Percentiles rank a stretch among this genome's conserved stretches.
These are phyloP conservation scores for Corchorus olitorius DNA, from an alignment of 345 rosid species.

Conservation along the genomic window DNA sequence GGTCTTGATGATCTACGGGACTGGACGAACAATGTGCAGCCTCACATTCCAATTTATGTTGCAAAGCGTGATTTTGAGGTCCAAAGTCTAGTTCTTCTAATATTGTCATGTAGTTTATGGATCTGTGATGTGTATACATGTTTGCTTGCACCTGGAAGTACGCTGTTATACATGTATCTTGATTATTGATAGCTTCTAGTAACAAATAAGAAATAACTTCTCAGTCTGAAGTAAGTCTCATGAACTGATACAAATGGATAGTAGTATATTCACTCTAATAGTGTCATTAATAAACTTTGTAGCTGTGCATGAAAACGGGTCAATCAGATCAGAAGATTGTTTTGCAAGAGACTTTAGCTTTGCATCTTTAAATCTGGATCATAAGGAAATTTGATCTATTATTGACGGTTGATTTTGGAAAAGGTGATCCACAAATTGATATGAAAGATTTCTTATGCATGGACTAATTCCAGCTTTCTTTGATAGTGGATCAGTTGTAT, in stretches of 20 bases:
- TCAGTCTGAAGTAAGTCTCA: background rate
- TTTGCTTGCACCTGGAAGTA: no score
- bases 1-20: slow-evolving; percentile 98
- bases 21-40: slow-evolving; percentile 94
- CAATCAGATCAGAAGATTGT: background rate
- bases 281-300: background rate
- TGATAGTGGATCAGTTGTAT: slow-evolving; percentile 16
- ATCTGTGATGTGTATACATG: no score
- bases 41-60: slow-evolving; percentile 75
- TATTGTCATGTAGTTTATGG: background rate
- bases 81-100: background rate
- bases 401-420: no score
- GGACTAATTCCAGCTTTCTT: slow-evolving; percentile 1
- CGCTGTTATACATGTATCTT: no score
- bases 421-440: background rate
- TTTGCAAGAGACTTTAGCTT: slow-evolving; percentile 22
- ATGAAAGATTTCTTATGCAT: background rate
- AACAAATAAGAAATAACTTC: no score
- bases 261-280: background rate
- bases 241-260: background rate
- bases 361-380: slow-evolving; percentile 56
- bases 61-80: slow-evolving; percentile 88
- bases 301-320: background rate
- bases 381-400: no score
- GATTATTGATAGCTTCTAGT: no score